These are phyloP conservation scores for Rhizoclosmatium globosum DNA, from an alignment of 192 early-diverging fungal species.

Conservation along the genomic window DNA sequence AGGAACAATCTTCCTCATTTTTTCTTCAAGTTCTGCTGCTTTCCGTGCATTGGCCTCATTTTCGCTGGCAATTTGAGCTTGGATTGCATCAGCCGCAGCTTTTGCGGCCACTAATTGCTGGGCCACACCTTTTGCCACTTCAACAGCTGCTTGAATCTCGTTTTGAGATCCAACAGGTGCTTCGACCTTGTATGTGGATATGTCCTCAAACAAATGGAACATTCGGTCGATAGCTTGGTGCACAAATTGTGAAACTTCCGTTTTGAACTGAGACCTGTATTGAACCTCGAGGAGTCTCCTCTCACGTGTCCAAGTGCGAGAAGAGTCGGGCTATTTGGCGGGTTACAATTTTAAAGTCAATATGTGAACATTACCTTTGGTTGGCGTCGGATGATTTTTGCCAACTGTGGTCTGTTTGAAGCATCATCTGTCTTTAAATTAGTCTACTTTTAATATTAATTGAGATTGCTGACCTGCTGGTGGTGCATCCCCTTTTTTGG, in stretches of 20 bases:
- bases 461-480: conserved; percentile 21
- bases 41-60: not conserved
- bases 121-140: conserved; percentile 14
- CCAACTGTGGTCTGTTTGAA: conserved; percentile 26
- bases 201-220: conserved; percentile 27
- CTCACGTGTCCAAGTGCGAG: conserved; percentile 22
- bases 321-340: conserved; percentile 34
- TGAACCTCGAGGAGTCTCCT: conserved; percentile 25
- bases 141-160: conserved; percentile 17
- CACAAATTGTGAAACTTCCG: conserved; percentile 13
- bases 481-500: conserved; percentile 30
- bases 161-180: not conserved
- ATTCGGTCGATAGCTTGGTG: conserved; percentile 14
- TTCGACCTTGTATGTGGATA: not conserved
- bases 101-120: conserved; percentile 1
- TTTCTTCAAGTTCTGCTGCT: not conserved
- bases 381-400: conserved; percentile 24
- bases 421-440: conserved; percentile 27
- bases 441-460: not conserved
- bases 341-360: not conserved
- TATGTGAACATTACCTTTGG: conserved; percentile 19
- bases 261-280: conserved; percentile 14
- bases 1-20: not conserved
- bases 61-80: not conserved
- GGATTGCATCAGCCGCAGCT: not conserved